A percentile compares a stretch with the other conserved stretches of the same genome.
phyloP scores from a whole-genome alignment of 2,329 filamentous ascomycete species.

The Ophiostoma angusticollis region DNA sequence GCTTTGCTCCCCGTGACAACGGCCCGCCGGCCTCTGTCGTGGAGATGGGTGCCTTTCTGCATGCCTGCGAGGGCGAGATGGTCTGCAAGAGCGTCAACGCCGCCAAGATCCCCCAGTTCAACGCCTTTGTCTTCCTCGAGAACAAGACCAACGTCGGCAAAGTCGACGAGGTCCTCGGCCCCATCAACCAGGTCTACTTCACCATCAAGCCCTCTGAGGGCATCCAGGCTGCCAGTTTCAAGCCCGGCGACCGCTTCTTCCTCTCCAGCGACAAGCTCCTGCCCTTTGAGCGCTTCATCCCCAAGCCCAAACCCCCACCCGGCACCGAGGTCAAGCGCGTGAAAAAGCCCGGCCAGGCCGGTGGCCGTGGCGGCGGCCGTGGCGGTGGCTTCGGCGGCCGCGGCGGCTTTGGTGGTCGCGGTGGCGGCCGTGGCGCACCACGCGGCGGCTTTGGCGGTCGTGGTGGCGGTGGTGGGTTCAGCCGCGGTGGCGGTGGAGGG shows the following conservation, averaged over 20 bases:
- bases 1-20: conserved; percentile 45
- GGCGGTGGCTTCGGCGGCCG: conserved; percentile 15
- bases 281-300: conserved; percentile 89
- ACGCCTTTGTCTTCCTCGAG: conserved; percentile 95
- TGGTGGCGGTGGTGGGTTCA: conserved; percentile 16
- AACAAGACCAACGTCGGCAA: conserved; percentile 96
- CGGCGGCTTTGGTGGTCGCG: conserved; percentile 17
- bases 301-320: conserved; percentile 68
- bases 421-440: conserved; percentile 15
- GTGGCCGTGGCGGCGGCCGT: conserved; percentile 24
- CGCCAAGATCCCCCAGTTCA: conserved; percentile 95
- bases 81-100: conserved; percentile 85
- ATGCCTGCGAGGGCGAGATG: conserved; percentile 95
- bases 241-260: conserved; percentile 93
- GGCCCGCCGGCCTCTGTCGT: conserved; percentile 50
- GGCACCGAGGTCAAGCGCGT: conserved; percentile 45
- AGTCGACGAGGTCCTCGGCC: conserved; percentile 94
- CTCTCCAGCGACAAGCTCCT: conserved; percentile 90
- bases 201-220: conserved; percentile 95
- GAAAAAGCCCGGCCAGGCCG: conserved; percentile 46
- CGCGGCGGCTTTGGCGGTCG: conserved; percentile 19
- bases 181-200: conserved; percentile 97
- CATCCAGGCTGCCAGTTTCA: conserved; percentile 90
- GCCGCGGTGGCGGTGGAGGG: conserved; percentile 17
- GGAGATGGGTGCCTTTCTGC: conserved; percentile 89